Percentiles rank a stretch among this genome's conserved stretches.
These are phyloP conservation scores for Saturnispora zaruensis DNA, from an alignment of 805 yeast genomes.

Conservation along the genomic window DNA sequence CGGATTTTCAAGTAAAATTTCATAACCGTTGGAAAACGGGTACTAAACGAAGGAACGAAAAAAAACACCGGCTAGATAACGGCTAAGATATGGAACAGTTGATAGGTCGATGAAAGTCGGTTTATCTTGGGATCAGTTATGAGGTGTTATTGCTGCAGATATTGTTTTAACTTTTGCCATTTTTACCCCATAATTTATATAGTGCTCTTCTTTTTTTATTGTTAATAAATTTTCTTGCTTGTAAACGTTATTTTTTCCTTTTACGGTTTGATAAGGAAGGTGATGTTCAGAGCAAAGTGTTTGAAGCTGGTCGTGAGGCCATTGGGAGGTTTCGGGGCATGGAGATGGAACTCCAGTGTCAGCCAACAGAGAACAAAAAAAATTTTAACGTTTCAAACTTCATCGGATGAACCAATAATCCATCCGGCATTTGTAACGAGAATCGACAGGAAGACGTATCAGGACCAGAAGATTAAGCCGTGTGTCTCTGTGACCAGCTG, in stretches of 20 bases:
- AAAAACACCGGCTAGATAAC: too few species aligned
- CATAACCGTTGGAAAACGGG: neutral
- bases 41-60: neutral
- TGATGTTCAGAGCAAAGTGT: neutral
- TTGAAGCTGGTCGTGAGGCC: neutral
- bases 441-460: conserved; percentile 4
- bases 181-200: neutral
- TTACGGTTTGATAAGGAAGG: neutral
- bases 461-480: conserved; percentile 21
- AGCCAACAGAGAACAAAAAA: conserved; percentile 10
- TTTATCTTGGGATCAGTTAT: neutral
- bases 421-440: conserved; percentile 15
- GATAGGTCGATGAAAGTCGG: too few species aligned
- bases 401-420: conserved; percentile 10
- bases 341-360: neutral
- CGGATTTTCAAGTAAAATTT: neutral
- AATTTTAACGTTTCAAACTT: conserved; percentile 12
- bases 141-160: neutral
- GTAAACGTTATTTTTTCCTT: neutral
- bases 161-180: neutral
- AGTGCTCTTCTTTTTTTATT: neutral
- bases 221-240: neutral
- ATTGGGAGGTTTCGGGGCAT: neutral
- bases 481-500: conserved; percentile 68
- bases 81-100: too few species aligned